These are phyloP conservation scores for Cenchrus americanus DNA, from an alignment of 176 grass and related monocot species.

Conservation along the genomic window DNA sequence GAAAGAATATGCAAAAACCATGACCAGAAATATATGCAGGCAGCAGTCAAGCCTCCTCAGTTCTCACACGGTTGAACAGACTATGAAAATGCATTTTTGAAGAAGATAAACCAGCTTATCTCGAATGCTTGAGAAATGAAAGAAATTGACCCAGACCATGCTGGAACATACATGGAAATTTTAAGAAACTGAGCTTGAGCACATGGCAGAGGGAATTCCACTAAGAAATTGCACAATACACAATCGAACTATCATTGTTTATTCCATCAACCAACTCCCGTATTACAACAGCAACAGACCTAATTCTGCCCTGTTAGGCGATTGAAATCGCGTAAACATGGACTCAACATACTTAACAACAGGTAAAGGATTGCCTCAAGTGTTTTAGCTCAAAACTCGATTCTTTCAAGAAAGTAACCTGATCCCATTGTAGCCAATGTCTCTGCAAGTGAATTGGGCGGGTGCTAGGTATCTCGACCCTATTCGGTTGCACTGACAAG, in stretches of 20 bases:
- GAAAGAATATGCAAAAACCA: not conserved
- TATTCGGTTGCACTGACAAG: constrained; percentile 64
- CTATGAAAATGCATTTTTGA: not conserved
- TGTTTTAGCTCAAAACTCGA: constrained; percentile 12
- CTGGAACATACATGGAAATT: not conserved
- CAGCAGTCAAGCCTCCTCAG: not conserved
- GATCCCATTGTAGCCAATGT: not conserved
- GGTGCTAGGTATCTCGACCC: not conserved
- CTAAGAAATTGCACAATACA: not conserved
- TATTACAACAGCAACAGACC: constrained; percentile 17
- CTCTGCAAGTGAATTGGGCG: constrained; percentile 3
- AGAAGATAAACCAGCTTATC: not conserved
- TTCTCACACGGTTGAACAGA: not conserved
- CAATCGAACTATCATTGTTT: constrained; percentile 10
- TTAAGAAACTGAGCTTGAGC: not conserved
- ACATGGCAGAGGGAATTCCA: not conserved
- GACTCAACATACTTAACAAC: constrained; percentile 1
- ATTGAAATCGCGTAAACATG: not conserved
- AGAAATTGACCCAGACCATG: not conserved
- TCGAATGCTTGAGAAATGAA: not conserved
- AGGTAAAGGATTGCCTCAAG: constrained; percentile 17
- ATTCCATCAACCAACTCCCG: constrained; percentile 15
- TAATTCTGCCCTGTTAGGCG: not conserved
- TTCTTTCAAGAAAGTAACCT: constrained; percentile 11
- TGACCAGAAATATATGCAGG: not conserved